Evolutionary conservation across 2,329 filamentous ascomycete species (phyloP), one percentile per base, ranked within the genome.

Genomic region (Zalaria sp.): DNA sequence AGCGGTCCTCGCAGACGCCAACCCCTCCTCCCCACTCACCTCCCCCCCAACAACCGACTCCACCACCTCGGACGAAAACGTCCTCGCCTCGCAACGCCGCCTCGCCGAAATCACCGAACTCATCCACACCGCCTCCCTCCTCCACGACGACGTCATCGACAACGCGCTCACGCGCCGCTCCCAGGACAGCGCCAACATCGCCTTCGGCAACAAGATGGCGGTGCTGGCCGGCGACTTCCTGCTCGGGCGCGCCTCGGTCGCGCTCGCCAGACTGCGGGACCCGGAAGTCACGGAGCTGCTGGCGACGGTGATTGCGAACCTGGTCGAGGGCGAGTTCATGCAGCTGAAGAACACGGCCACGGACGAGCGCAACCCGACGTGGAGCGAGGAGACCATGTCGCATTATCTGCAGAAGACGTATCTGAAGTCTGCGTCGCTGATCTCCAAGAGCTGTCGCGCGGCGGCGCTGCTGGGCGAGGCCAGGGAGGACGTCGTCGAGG

Each of bases 361-460:
- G 49, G 89, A 95, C 58, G 89, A 96, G 68, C 72, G 75, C 49
- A 80, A 83, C 51, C 89, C 89, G 1, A 67, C 73, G 6, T 96
- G 83, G 75, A 91, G 82, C 2, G 85, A 95, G 55, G 84, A 94
- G 41, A 83, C 87, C 1, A 74, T 98, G 47, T 75, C 78, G 26
- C 96, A 98, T 65, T 98, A 98, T 59, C 71, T 98, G 39, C 86
- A 95, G 59, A 98, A 98, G 72, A 98, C 91, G 27, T 98, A 98
- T 57, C 74, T 98, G 51, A 98, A 98, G 68, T 93, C 86, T 1
- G 91, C 91, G 3, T 93, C 84, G 50, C 68, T 98, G 54, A 96
- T 98, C 57, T 93, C 84, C 58, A 98, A 98, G 64, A 93, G 84
- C 27, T 96, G 89, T 62, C 81, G 91, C 39, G 87, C 89, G 0